These are phyloP conservation scores for Kodamaea ohmeri DNA, from an alignment of 1,139 yeast genomes.

Conservation along the genomic window DNA sequence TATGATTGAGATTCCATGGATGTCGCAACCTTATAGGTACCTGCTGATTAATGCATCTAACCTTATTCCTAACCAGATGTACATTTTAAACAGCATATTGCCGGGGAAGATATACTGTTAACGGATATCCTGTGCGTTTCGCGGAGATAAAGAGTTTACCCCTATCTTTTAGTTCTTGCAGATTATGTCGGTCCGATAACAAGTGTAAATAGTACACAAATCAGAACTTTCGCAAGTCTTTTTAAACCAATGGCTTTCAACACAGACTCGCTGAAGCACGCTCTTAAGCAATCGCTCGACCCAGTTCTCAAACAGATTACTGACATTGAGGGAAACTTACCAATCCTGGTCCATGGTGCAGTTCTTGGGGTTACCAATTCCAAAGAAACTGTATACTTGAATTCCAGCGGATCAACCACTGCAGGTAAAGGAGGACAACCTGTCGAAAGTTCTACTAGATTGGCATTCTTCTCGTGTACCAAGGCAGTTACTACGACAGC, in stretches of 20 bases:
- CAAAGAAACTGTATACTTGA: slow-evolving; percentile 24
- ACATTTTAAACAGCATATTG: too few relatives aligned
- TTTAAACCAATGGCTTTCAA: not conserved
- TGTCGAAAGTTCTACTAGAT: slow-evolving; percentile 8
- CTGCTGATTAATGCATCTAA: too few relatives aligned
- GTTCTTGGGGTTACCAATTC: slow-evolving; percentile 26
- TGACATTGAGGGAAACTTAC: not conserved
- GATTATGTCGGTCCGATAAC: too few relatives aligned
- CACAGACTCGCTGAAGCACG: not conserved
- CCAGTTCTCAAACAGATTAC: not conserved
- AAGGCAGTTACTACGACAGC: slow-evolving; percentile 49
- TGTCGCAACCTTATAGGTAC: too few relatives aligned
- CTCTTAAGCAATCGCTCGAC: not conserved
- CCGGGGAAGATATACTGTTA: too few relatives aligned
- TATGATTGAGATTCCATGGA: too few relatives aligned
- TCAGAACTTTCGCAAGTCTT: too few relatives aligned
- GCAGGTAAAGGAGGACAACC: not conserved
- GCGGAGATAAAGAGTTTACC: too few relatives aligned
- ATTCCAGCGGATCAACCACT: slow-evolving; percentile 12
- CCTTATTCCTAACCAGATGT: too few relatives aligned
- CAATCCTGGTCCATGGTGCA: slow-evolving; percentile 4
- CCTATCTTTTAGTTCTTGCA: too few relatives aligned
- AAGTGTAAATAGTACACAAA: too few relatives aligned
- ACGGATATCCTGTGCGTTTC: too few relatives aligned
- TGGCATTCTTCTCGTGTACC: slow-evolving; percentile 48